Base-by-base conservation (phyloP, 1,284 basidiomycete genomes). In the Pseudozyma tsukubaensis region DNA sequence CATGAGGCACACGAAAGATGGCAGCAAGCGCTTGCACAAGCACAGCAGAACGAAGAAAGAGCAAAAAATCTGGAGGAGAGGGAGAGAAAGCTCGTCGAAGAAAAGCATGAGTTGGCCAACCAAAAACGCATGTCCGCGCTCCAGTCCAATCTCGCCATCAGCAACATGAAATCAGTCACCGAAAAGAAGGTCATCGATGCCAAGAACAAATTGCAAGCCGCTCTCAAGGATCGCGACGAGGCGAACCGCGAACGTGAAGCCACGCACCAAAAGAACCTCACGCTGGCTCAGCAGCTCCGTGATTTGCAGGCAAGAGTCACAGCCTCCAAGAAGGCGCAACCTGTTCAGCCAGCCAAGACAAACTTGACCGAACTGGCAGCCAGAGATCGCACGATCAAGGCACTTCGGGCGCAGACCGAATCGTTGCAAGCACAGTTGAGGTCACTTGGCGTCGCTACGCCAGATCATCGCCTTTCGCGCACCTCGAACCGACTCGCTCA, bases 281-380 rank as follows among this genome's bases (percentile, higher is more conserved):
- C 37, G 19, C 59, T 72, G 13, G 62, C 62, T 4, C 39, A 48
- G 5, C 69, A 71, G 48, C 50, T 71, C 19, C 43, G 47, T 5
- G 37, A 63, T 42, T 16, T 53, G n/a, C 49, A 57, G 44, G 62
- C 52, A 14, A 58, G 42, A 2, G 21, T 48, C 19, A 42, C 56
- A 4, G 10, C 24, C 32, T 32, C 39, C 1, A 57, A 53, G 21
- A 44, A 39, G n/a, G 16, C 19, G 11, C 24, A 55, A 16, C 49
- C 14, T 3, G 16, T 52, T 19, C 36, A 35, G 5, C 21, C 48
- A 3, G 18, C 40, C 11, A 34, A 44, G 9, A n/a, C 42, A 9
- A 48, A 50, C 0, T 5, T 29, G 2, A 39, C 39, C 1, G 45
- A 60, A 6, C 1, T n/a, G 0, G 58, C 54, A 6, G 42, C 51